Conservation (phyloP, 257 asterid genomes). For the Prunella vulgaris region DNA sequence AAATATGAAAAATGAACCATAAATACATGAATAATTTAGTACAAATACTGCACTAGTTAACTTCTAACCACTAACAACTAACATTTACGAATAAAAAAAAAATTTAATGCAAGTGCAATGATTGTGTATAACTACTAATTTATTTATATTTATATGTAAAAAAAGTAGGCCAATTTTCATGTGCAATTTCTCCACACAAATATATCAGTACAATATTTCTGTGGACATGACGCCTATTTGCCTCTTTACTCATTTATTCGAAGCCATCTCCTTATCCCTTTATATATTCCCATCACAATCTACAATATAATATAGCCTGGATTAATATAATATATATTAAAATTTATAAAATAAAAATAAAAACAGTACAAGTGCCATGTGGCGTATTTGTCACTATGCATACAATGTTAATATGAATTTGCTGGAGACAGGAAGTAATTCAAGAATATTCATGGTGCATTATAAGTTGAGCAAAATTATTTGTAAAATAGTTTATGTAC, state of each 20-base stretch:
- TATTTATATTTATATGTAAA: not conserved
- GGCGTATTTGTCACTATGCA: not conserved
- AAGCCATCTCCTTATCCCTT: constrained; percentile 24
- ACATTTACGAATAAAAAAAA: too few relatives aligned
- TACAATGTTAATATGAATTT: not conserved
- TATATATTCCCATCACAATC: constrained; percentile 23
- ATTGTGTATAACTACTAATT: not conserved
- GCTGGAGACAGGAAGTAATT: not conserved
- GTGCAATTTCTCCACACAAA: not conserved
- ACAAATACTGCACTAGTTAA: too few relatives aligned
- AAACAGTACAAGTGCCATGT: not conserved
- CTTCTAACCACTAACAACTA: too few relatives aligned
- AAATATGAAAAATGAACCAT: too few relatives aligned
- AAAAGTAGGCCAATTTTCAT: not conserved
- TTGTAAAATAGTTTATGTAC: not conserved
- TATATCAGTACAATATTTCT: not conserved
- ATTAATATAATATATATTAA: not conserved
- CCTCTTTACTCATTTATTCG: constrained; percentile 7
- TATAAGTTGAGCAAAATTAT: not conserved
- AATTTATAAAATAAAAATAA: not conserved
- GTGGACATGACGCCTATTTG: constrained; percentile 1
- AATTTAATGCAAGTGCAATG: constrained; percentile 18
- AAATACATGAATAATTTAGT: too few relatives aligned
- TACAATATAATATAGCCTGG: not conserved
- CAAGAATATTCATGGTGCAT: not conserved